A percentile compares a stretch with the other conserved stretches of the same genome.
Evolutionary conservation across 1,284 basidiomycete genomes (phyloP).

Genomic region (Leucoagaricus sp.): DNA sequence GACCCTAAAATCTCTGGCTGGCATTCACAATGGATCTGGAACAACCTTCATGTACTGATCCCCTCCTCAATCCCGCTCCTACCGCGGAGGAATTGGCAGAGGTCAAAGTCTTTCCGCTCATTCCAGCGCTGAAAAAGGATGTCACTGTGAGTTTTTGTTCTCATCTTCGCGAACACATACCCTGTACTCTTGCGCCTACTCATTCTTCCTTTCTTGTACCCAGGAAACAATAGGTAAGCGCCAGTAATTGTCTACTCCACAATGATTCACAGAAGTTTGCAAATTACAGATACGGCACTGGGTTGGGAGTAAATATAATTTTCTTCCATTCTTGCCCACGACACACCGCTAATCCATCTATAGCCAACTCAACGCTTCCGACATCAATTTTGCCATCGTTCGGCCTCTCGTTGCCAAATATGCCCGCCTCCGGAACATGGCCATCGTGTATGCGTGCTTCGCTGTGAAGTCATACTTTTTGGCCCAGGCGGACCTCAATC

Average conservation of each 20-base stretch:
- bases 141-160: conserved; percentile 51
- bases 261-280: conserved; percentile 19
- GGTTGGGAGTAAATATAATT: conserved; percentile 69
- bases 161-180: conserved; percentile 8
- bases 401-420: conserved; percentile 82
- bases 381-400: conserved; percentile 83
- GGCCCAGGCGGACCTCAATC: conserved; percentile 54
- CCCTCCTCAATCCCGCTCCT: conserved; percentile 62
- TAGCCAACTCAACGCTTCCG: conserved; percentile 79
- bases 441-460: conserved; percentile 74
- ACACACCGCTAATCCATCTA: conserved; percentile 8
- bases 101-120: conserved; percentile 75
- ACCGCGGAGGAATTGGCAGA: conserved; percentile 56
- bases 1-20: neutral
- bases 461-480: conserved; percentile 52
- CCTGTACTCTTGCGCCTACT: conserved; percentile 12
- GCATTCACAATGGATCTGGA: conserved; percentile 49
- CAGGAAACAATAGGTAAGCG: conserved; percentile 57
- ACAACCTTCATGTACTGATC: conserved; percentile 32
- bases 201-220: conserved; percentile 22
- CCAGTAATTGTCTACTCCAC: conserved; percentile 10
- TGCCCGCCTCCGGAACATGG: conserved; percentile 72
- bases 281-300: conserved; percentile 64
- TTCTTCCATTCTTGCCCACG: neutral
- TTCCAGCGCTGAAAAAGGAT: conserved; percentile 69